Conservation (phyloP, 2,329 filamentous ascomycete species). For the Pseudocercospora musae region DNA sequence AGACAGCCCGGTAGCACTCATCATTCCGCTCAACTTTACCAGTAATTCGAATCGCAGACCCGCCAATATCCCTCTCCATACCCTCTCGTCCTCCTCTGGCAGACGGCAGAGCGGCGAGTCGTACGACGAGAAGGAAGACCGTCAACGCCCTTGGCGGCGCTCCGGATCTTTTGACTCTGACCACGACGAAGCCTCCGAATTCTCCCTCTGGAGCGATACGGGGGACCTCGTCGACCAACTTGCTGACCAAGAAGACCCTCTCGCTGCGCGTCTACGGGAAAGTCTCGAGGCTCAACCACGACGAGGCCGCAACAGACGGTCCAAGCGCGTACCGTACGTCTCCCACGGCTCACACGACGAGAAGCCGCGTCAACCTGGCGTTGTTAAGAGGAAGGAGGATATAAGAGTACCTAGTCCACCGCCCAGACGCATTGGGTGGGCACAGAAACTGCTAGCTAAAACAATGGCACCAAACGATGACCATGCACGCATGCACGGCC, state of each 20-base stretch:
- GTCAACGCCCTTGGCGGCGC: conserved; percentile 45
- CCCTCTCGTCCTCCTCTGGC: conserved; percentile 52
- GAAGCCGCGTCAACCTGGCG: conserved; percentile 33
- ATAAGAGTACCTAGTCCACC: conserved; percentile 74
- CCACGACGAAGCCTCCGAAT: conserved; percentile 53
- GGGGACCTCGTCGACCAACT: conserved; percentile 92
- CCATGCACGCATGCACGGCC: conserved; percentile 73
- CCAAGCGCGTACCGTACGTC: conserved; percentile 69
- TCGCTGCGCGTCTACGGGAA: conserved; percentile 66
- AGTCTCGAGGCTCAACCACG: conserved; percentile 60
- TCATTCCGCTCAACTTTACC: conserved; percentile 63
- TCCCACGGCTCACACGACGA: conserved; percentile 37
- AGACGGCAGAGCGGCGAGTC: conserved; percentile 41
- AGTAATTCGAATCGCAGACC: conserved; percentile 59
- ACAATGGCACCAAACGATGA: conserved; percentile 80
- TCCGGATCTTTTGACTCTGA: conserved; percentile 25
- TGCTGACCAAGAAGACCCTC: conserved; percentile 75
- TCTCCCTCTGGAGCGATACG: conserved; percentile 88
- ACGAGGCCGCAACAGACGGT: conserved; percentile 16
- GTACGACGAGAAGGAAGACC: conserved; percentile 50
- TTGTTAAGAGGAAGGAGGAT: conserved; percentile 62
- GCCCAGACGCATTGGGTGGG: conserved; percentile 60
- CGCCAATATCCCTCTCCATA: conserved; percentile 85
- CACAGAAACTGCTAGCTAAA: conserved; percentile 68
- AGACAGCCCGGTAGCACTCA: conserved; percentile 53